phyloP scores from a whole-genome alignment of 495 filamentous ascomycete genomes.

The Saxophila tyrrhenica region DNA sequence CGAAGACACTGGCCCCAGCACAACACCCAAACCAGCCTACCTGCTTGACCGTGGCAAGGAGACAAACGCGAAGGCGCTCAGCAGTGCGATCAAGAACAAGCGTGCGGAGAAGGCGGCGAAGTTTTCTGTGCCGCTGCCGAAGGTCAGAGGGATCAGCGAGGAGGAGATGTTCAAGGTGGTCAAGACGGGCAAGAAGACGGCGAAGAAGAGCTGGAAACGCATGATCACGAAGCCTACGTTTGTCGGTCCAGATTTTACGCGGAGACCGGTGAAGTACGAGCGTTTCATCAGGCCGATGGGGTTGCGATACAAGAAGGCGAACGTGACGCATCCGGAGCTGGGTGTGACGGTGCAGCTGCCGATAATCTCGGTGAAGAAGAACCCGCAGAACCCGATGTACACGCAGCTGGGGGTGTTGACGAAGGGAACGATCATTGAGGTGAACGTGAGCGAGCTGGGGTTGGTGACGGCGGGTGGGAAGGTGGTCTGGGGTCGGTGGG shows the following conservation, averaged over 20 bases:
- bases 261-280: constrained; percentile 91
- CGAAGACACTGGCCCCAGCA: constrained; percentile 59
- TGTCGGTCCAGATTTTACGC: constrained; percentile 83
- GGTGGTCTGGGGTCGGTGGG: constrained; percentile 83
- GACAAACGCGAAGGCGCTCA: constrained; percentile 80
- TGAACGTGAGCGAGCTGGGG: constrained; percentile 89
- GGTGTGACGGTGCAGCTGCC: constrained; percentile 86
- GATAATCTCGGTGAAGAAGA: constrained; percentile 95
- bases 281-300: constrained; percentile 66
- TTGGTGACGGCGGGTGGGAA: constrained; percentile 88
- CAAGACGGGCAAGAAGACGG: constrained; percentile 80
- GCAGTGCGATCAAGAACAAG: constrained; percentile 77
- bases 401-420: constrained; percentile 90
- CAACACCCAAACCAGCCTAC: constrained; percentile 70
- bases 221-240: constrained; percentile 92
- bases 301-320: constrained; percentile 85
- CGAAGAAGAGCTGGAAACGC: constrained; percentile 81
- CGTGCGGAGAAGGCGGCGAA: constrained; percentile 88
- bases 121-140: constrained; percentile 86
- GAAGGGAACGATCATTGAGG: constrained; percentile 89
- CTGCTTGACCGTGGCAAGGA: constrained; percentile 80
- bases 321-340: constrained; percentile 80
- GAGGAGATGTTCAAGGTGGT: constrained; percentile 99
- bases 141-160: constrained; percentile 85
- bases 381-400: constrained; percentile 88